Base-by-base conservation (phyloP, 2,329 filamentous ascomycete species). In the Exophiala phaeomuriformis region DNA sequence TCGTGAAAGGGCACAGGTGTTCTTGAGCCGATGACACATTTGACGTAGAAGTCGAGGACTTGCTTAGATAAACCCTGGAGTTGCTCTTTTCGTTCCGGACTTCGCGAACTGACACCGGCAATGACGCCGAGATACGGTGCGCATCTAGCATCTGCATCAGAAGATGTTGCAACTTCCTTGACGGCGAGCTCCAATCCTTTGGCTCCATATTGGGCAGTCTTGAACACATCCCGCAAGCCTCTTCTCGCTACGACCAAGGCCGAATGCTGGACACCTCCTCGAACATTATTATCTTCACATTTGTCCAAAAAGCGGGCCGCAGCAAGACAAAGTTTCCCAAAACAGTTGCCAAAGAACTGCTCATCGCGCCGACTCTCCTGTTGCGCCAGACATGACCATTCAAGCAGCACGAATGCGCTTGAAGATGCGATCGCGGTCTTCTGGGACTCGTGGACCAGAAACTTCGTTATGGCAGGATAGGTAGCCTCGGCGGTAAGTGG, bases 311-410 rank as follows among this genome's bases (percentile, higher is more conserved):
- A 81, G 65, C 84, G 82, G 28, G 88, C 87, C 67, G 86, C 77
- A 46, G 85, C 80, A 33, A 80, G 69, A 30, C 94, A 72, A 40
- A 93, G 72, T 33, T 88, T 83, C 58, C 77, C 64, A 39, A 71
- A 67, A 53, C 60, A 76, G 65, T 49, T 81, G 80, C 59, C 56
- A 67, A 83, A 83, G 64, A 75, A 75, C 47, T 81, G 78, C 30
- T 79, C 68, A 46, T 71, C 80, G 45, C 77, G 77, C 32, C 80
- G 80, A 29, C 90, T 75, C 53, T 85, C 78, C 64, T 90, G 83
- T 62, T 95, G 79, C 47, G 96, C 72, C 53, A 91, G 69, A 54
- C 85, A 86, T 69, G 84, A 89, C 91, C 91, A 98, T 69, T 95
- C 88, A 9, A 93, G 78, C 62, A 98, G 75, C 46, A 95, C 88